A percentile compares a stretch with the other conserved stretches of the same genome.
Conservation (phyloP, 345 rosid genomes). For the Gossypium arboreum region DNA sequence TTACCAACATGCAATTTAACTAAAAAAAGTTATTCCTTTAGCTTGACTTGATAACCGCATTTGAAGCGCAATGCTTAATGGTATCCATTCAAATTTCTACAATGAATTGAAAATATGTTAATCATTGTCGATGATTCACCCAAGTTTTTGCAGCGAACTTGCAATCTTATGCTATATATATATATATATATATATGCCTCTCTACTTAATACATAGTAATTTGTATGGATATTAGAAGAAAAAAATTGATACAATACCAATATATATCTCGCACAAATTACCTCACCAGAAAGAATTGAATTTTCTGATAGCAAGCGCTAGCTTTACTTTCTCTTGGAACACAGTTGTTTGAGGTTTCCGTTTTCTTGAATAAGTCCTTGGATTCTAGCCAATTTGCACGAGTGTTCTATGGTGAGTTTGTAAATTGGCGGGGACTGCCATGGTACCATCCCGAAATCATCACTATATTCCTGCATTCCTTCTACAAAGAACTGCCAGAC, state of each 20-base stretch:
- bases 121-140: not conserved
- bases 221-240: not conserved
- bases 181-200: not conserved
- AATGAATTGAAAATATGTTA: not conserved
- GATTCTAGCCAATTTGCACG: conserved; percentile 64
- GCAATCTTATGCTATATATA: conserved; percentile 8
- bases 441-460: conserved; percentile 79
- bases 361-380: conserved; percentile 31
- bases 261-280: not conserved
- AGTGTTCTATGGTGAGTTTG: conserved; percentile 50
- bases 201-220: conserved; percentile 9
- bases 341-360: conserved; percentile 39
- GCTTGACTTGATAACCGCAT: no score
- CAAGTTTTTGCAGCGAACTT: not conserved
- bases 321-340: conserved; percentile 34
- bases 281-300: not conserved
- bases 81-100: conserved; percentile 2
- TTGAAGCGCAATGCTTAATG: not conserved
- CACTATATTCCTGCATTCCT: conserved; percentile 84
- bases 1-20: no score
- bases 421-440: conserved; percentile 64
- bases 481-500: conserved; percentile 74
- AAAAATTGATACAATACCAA: conserved; percentile 8
- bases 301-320: not conserved
- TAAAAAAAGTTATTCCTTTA: no score